Evolutionary conservation across 116 monocot species (phyloP).

Genomic region (Papilionanthe hybrid): DNA sequence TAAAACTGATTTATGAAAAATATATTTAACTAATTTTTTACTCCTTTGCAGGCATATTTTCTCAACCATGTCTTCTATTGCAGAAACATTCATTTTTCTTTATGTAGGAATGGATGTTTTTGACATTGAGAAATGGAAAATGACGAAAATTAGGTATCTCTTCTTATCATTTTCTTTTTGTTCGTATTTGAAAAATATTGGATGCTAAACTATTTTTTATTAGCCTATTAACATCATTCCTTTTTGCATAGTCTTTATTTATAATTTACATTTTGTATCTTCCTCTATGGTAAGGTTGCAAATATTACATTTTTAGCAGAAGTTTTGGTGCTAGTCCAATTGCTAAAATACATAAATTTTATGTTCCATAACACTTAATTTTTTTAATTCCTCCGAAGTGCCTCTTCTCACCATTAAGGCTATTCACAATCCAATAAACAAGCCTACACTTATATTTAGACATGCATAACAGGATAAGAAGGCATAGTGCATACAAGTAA

Average conservation of each 20-base stretch:
- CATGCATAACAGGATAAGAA: too few relatives aligned
- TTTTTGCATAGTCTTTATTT: not conserved
- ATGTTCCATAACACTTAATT: not conserved
- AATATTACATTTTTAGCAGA: not conserved
- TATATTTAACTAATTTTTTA: not conserved
- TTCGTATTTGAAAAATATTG: not conserved
- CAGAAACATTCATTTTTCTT: constrained; percentile 69
- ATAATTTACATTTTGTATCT: not conserved
- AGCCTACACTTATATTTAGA: too few relatives aligned
- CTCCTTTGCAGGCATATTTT: constrained; percentile 57
- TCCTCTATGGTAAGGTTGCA: not conserved
- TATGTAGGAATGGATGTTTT: constrained; percentile 76
- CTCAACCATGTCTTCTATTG: constrained; percentile 67
- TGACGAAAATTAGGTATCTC: constrained; percentile 26
- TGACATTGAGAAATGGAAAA: constrained; percentile 70
- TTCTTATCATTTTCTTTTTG: not conserved
- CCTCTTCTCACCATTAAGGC: not conserved
- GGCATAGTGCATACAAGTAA: too few relatives aligned
- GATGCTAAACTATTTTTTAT: not conserved
- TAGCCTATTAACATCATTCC: not conserved
- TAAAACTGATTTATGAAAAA: not conserved
- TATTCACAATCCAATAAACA: not conserved
- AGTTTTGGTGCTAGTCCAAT: not conserved
- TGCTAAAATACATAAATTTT: not conserved
- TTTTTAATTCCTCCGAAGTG: not conserved